Conservation (phyloP, 257 asterid genomes). For the Nicotiana sylvestris region DNA sequence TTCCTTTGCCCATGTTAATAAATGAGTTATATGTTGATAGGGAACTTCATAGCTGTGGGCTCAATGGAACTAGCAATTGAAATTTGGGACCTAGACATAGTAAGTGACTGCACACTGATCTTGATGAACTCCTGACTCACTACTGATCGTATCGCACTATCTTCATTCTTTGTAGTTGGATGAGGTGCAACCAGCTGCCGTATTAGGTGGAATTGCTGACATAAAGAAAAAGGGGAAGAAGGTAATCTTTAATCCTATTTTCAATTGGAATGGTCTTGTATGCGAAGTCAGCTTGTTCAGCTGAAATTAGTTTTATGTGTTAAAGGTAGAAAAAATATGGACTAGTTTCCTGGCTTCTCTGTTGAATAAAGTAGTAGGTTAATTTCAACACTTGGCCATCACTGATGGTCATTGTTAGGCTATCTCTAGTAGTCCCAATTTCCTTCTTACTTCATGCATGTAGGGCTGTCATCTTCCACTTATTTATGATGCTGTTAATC, state of each 20-base stretch:
- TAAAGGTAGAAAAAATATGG: not conserved
- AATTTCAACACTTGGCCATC: not conserved
- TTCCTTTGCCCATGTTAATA: not conserved
- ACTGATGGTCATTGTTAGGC: not conserved
- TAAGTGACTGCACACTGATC: constrained; percentile 26
- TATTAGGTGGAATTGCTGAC: constrained; percentile 71
- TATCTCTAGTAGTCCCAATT: not conserved
- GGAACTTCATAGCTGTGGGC: constrained; percentile 89
- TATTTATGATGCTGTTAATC: not conserved
- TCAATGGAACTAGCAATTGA: constrained; percentile 90
- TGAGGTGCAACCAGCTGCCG: constrained; percentile 76
- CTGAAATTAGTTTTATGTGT: not conserved
- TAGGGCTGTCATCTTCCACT: not conserved
- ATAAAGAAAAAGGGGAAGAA: constrained; percentile 70
- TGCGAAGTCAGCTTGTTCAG: not conserved
- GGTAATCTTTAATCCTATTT: constrained; percentile 32
- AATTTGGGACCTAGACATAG: constrained; percentile 94
- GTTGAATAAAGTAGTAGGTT: not conserved
- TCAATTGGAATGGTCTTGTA: not conserved
- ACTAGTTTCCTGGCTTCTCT: not conserved
- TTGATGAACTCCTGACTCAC: not conserved
- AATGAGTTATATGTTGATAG: constrained; percentile 29
- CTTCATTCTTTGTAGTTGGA: constrained; percentile 48
- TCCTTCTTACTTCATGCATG: not conserved
- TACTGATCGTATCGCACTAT: not conserved